Evolutionary conservation across 2,329 filamentous ascomycete genomes (phyloP).

Genomic region (Pseudomassariella vexata): DNA sequence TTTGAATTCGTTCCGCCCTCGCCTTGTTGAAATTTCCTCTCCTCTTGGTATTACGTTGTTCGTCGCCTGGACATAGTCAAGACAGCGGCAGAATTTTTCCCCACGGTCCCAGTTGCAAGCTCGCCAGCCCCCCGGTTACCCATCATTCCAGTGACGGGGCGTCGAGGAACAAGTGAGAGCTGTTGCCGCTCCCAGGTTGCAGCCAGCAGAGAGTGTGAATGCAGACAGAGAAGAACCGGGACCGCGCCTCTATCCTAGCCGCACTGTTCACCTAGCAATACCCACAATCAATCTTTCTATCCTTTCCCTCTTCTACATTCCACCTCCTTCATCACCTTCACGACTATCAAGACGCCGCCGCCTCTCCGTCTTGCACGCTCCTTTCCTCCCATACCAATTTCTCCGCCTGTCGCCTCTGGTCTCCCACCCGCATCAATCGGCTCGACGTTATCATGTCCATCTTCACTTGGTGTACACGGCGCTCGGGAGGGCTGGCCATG

Average conservation of each 20-base stretch:
- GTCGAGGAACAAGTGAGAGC: background rate
- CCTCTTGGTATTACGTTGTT: no score
- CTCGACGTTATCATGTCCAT: constrained; percentile 40
- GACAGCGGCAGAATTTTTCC: background rate
- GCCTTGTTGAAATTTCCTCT: constrained; percentile 2
- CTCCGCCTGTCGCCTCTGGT: constrained; percentile 14
- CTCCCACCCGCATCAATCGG: constrained; percentile 12
- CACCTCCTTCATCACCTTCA: constrained; percentile 10
- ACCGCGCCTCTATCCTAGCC: constrained; percentile 7
- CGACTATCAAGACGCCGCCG: constrained; percentile 8
- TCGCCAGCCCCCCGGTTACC: background rate
- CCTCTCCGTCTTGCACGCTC: constrained; percentile 6
- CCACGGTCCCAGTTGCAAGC: constrained; percentile 1
- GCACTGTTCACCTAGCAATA: constrained; percentile 6
- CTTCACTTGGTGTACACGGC: constrained; percentile 47
- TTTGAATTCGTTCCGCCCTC: constrained; percentile 1
- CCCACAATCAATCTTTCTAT: constrained; percentile 7
- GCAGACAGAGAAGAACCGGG: constrained; percentile 1
- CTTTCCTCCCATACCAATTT: constrained; percentile 7
- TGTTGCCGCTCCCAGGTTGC: background rate
- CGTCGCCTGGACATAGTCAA: no score
- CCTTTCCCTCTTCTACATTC: constrained; percentile 9
- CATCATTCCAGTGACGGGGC: background rate
- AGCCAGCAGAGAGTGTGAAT: constrained; percentile 1
- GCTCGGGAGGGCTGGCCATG: constrained; percentile 51